These are phyloP conservation scores for Aspergillus kassunensis DNA, from an alignment of 495 filamentous ascomycete species.

Conservation along the genomic window DNA sequence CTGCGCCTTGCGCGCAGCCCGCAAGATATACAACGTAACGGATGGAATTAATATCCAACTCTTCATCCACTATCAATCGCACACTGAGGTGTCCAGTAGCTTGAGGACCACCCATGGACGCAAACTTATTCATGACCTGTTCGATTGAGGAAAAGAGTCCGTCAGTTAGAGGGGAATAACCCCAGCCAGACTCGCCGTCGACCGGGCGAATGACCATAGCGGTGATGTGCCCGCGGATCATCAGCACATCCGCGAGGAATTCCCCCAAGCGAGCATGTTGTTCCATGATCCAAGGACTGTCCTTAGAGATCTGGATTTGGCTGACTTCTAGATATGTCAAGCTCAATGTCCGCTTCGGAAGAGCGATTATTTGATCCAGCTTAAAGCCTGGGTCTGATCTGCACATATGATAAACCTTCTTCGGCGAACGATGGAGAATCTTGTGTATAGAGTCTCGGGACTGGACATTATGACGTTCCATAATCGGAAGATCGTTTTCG, in stretches of 20 bases:
- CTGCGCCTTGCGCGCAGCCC: slow-evolving; percentile 34
- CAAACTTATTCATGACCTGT: slow-evolving; percentile 56
- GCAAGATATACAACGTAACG: slow-evolving; percentile 38
- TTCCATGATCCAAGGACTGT: slow-evolving; percentile 64
- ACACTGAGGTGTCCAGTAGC: slow-evolving; percentile 70
- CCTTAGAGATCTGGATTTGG: slow-evolving; percentile 49
- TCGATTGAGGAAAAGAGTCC: slow-evolving; percentile 55
- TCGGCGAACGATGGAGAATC: slow-evolving; percentile 49
- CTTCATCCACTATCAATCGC: slow-evolving; percentile 58
- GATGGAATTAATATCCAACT: slow-evolving; percentile 33
- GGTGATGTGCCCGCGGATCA: slow-evolving; percentile 56
- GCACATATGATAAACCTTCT: slow-evolving; percentile 59
- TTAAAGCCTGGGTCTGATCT: slow-evolving; percentile 49
- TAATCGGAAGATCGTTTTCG: slow-evolving; percentile 50
- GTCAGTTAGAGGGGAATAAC: slow-evolving; percentile 48
- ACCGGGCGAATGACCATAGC: slow-evolving; percentile 60
- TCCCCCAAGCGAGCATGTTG: slow-evolving; percentile 60
- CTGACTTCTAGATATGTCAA: slow-evolving; percentile 54
- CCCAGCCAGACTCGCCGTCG: slow-evolving; percentile 43
- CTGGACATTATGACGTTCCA: slow-evolving; percentile 56
- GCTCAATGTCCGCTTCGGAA: slow-evolving; percentile 51
- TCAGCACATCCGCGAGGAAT: slow-evolving; percentile 65
- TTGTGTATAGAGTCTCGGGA: slow-evolving; percentile 52
- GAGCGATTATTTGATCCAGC: slow-evolving; percentile 42
- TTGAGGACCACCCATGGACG: slow-evolving; percentile 36